Evolutionary conservation across 1,139 yeast genomes (phyloP).

Genomic region (Kodamaea arcana): DNA sequence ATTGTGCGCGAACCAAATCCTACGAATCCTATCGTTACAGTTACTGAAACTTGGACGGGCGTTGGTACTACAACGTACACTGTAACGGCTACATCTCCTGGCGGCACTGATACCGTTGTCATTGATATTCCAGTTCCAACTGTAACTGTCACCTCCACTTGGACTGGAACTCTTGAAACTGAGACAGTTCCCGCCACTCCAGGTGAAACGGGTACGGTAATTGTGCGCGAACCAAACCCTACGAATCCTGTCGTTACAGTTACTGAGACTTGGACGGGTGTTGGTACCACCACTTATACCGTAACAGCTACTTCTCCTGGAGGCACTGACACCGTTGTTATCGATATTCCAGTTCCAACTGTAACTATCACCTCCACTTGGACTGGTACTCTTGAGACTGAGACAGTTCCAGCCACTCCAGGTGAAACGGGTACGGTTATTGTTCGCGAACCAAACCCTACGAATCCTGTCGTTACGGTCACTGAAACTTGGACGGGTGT

Average conservation of each 20-base stretch:
- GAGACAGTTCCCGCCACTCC: slow-evolving; percentile 1
- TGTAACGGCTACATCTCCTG: slow-evolving; percentile 1
- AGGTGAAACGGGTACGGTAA: slow-evolving; percentile 9
- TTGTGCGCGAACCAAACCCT: slow-evolving; percentile 14
- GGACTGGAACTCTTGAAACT: slow-evolving; percentile 6
- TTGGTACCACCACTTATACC: slow-evolving; percentile 2
- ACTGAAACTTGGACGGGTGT: slow-evolving; percentile 9
- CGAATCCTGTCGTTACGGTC: slow-evolving; percentile 6
- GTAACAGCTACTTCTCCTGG: slow-evolving; percentile 3
- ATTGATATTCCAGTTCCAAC: slow-evolving; percentile 5
- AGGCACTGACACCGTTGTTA: slow-evolving; percentile 2
- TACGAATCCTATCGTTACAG: slow-evolving; percentile 2
- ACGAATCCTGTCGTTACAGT: slow-evolving; percentile 12
- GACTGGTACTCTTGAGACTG: slow-evolving; percentile 4
- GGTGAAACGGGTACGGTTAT: slow-evolving; percentile 12
- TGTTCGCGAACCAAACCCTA: slow-evolving; percentile 13
- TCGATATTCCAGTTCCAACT: slow-evolving; percentile 2
- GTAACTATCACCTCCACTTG: slow-evolving; percentile 1
- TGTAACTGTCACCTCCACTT: slow-evolving; percentile 8
- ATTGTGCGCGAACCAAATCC: slow-evolving; percentile 11
- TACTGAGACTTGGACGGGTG: slow-evolving; percentile 11
- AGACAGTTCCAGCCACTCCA: slow-evolving; percentile 7
- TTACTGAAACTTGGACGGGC: neutral
- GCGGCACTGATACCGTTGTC: slow-evolving; percentile 1
- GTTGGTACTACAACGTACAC: slow-evolving; percentile 5